These are phyloP conservation scores for Amniculicola lignicola DNA, from an alignment of 495 filamentous ascomycete species.

Conservation along the genomic window DNA sequence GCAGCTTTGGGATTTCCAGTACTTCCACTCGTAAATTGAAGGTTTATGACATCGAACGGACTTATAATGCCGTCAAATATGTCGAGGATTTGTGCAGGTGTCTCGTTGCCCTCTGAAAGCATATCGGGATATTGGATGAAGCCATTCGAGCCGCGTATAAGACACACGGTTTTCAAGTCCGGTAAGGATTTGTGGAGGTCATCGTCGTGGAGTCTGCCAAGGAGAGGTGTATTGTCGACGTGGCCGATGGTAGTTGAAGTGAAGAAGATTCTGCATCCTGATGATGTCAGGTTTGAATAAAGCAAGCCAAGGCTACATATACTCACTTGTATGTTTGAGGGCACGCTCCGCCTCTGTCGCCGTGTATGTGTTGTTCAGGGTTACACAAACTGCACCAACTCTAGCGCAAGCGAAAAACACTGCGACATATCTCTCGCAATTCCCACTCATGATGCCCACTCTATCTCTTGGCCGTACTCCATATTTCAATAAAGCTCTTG, in stretches of 20 bases:
- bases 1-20: constrained; percentile 70
- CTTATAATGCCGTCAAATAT: constrained; percentile 53
- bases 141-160: constrained; percentile 49
- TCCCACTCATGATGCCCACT: constrained; percentile 67
- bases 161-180: constrained; percentile 47
- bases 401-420: constrained; percentile 65
- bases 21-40: constrained; percentile 70
- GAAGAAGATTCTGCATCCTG: constrained; percentile 62
- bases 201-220: constrained; percentile 48
- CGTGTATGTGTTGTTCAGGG: constrained; percentile 71
- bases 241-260: constrained; percentile 60
- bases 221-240: constrained; percentile 53
- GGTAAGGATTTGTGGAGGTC: constrained; percentile 31
- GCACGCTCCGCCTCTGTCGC: constrained; percentile 60
- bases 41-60: constrained; percentile 62
- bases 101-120: constrained; percentile 41
- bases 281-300: background rate
- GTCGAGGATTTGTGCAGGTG: constrained; percentile 35
- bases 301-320: background rate
- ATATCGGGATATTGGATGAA: constrained; percentile 56
- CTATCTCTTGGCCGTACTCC: constrained; percentile 63
- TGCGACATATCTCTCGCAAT: constrained; percentile 66
- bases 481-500: constrained; percentile 56
- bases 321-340: constrained; percentile 60
- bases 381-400: constrained; percentile 65